Evolutionary conservation across 768 basidiomycete species (phyloP).

Genomic region (Symmetrospora coprosmae): DNA sequence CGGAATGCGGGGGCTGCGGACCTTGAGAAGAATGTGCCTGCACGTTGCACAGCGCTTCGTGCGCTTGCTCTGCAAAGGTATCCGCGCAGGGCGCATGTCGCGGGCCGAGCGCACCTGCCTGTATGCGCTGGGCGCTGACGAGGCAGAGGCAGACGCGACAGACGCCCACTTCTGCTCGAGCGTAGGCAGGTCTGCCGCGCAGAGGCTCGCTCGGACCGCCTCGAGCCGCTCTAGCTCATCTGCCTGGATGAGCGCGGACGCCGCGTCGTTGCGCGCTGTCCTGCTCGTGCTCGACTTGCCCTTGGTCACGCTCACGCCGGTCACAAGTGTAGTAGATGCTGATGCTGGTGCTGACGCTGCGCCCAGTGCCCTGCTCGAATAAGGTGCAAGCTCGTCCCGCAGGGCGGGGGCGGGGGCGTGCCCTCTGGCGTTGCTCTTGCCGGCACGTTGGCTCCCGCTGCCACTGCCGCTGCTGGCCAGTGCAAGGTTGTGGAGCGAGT

Average conservation of each 20-base stretch:
- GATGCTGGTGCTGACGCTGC: too few relatives aligned
- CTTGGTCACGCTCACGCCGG: slow-evolving; percentile 43
- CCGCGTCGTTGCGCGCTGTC: slow-evolving; percentile 46
- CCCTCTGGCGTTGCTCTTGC: not conserved
- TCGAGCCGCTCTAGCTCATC: too few relatives aligned
- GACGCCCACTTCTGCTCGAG: too few relatives aligned
- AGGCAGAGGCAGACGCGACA: too few relatives aligned
- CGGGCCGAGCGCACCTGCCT: too few relatives aligned
- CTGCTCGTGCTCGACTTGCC: slow-evolving; percentile 51
- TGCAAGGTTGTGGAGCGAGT: slow-evolving; percentile 23
- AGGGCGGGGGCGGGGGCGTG: not conserved
- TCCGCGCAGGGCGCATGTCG: slow-evolving; percentile 57
- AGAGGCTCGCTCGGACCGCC: too few relatives aligned
- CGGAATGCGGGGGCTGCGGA: not conserved
- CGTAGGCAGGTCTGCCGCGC: too few relatives aligned
- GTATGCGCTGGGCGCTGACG: too few relatives aligned
- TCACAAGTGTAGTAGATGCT: too few relatives aligned
- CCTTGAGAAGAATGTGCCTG: slow-evolving; percentile 86
- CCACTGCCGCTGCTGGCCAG: slow-evolving; percentile 6
- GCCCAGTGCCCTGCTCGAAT: too few relatives aligned
- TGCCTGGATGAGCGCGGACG: too few relatives aligned
- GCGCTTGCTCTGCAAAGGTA: slow-evolving; percentile 81
- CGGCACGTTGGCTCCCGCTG: slow-evolving; percentile 26
- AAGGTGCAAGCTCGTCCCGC: too few relatives aligned
- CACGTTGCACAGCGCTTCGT: slow-evolving; percentile 91